A percentile compares a stretch with the other conserved stretches of the same genome.
Conservation (phyloP, 2,329 filamentous ascomycete genomes). For the Venturia aucupariae region DNA sequence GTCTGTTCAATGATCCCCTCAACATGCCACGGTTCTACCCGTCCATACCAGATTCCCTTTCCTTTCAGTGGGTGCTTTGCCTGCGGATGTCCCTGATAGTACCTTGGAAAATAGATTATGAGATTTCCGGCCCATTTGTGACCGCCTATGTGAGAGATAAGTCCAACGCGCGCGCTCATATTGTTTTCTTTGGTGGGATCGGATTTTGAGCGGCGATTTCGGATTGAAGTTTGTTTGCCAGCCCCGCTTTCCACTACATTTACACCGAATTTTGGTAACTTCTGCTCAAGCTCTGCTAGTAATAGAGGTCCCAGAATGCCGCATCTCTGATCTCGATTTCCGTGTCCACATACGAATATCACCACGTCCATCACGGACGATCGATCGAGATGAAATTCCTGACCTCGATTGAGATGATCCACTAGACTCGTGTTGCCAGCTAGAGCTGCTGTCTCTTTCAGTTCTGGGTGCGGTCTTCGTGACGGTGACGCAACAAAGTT, state of each 20-base stretch:
- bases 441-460: background rate
- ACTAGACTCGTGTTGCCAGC: background rate
- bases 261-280: constrained; percentile 32
- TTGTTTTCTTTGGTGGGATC: constrained; percentile 18
- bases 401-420: background rate
- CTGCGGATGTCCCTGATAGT: background rate
- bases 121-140: constrained; percentile 83
- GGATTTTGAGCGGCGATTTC: background rate
- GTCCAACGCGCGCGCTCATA: constrained; percentile 49
- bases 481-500: background rate
- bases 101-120: constrained; percentile 62
- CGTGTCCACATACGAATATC: constrained; percentile 86
- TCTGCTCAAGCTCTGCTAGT: constrained; percentile 56
- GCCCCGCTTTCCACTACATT: background rate
- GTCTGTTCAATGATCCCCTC: constrained; percentile 69
- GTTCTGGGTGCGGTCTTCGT: background rate
- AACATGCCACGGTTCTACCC: constrained; percentile 65
- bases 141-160: constrained; percentile 73
- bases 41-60: constrained; percentile 72
- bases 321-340: constrained; percentile 70
- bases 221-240: no score
- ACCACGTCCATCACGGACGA: constrained; percentile 50
- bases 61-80: constrained; percentile 51
- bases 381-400: constrained; percentile 26
- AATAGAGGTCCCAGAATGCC: constrained; percentile 71